These are phyloP conservation scores for Gracilariopsis chorda DNA, from an alignment of 23 red algal genomes.

Conservation along the genomic window DNA sequence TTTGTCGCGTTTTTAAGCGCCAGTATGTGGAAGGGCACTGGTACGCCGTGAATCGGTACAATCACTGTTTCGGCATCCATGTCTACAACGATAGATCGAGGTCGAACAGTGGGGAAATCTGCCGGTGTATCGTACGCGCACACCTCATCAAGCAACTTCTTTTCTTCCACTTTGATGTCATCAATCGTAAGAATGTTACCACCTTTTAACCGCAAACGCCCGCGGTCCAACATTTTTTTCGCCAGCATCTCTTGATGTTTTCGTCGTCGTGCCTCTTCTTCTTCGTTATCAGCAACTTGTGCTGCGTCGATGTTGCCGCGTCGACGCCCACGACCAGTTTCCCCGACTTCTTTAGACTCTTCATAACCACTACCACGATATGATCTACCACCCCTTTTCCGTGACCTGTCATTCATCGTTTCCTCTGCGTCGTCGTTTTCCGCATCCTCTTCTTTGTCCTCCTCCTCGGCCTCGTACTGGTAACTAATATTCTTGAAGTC, in stretches of 20 bases:
- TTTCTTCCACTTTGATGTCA: constrained; percentile 54
- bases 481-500: constrained; percentile 82
- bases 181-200: constrained; percentile 57
- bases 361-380: constrained; percentile 24
- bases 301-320: constrained; percentile 34
- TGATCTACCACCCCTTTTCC: background rate
- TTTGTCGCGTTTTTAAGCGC: constrained; percentile 96
- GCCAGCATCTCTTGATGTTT: constrained; percentile 89
- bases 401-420: background rate
- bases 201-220: constrained; percentile 45
- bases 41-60: constrained; percentile 95
- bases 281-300: constrained; percentile 35
- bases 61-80: constrained; percentile 90
- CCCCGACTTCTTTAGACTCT: background rate
- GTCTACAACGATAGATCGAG: constrained; percentile 84
- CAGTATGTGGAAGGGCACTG: constrained; percentile 95
- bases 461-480: constrained; percentile 64
- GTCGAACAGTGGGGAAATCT: constrained; percentile 66
- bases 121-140: constrained; percentile 57
- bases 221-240: constrained; percentile 72
- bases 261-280: constrained; percentile 73
- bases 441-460: constrained; percentile 77
- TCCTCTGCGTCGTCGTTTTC: constrained; percentile 60
- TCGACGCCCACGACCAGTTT: constrained; percentile 12
- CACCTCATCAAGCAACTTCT: constrained; percentile 72